These are phyloP conservation scores for Solanum etuberosum DNA, from an alignment of 257 asterid species.

Conservation along the genomic window DNA sequence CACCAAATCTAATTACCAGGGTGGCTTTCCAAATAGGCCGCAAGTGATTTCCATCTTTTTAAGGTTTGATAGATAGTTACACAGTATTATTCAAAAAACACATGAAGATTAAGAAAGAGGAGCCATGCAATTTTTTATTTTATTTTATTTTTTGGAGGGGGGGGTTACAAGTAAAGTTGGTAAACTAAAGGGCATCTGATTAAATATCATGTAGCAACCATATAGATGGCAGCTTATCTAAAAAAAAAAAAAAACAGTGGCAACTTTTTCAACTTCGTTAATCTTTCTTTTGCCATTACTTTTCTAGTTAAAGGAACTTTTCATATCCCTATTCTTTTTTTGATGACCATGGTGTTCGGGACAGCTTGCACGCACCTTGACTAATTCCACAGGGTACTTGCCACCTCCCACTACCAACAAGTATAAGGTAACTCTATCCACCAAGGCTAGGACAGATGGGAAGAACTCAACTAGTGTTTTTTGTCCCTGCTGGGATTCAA, in stretches of 20 bases:
- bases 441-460: not conserved
- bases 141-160: too few relatives aligned
- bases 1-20: too few relatives aligned
- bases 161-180: not conserved
- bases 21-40: too few relatives aligned
- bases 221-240: not conserved
- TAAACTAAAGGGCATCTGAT: not conserved
- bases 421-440: not conserved
- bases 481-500: not conserved
- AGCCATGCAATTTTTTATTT: not conserved
- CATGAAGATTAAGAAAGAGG: not conserved
- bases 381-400: not conserved
- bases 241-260: not conserved
- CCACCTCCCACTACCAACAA: not conserved
- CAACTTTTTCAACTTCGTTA: not conserved
- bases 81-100: not conserved
- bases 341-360: not conserved
- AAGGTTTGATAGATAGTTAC: not conserved
- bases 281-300: not conserved
- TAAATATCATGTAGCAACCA: not conserved
- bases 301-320: not conserved
- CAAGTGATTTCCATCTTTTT: not conserved
- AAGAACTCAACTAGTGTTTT: not conserved
- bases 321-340: not conserved
- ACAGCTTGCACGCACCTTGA: not conserved